Evolutionary conservation across 176 grass and related monocot genomes (phyloP), one percentile per base, ranked within the genome.

Genomic region (Hordeum marinum): DNA sequence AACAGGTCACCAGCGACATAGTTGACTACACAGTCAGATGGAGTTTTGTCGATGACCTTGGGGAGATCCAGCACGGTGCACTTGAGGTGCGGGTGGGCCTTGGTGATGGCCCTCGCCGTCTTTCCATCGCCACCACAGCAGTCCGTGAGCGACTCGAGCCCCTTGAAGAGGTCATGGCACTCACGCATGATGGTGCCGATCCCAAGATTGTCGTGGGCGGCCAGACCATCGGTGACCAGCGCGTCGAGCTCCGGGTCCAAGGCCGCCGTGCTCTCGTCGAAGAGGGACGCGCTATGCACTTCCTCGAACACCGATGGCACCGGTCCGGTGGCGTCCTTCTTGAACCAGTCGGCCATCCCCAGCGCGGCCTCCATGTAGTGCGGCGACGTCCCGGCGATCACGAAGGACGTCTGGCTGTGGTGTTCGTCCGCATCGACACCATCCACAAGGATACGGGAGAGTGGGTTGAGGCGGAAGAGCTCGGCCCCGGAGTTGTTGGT

Each of bases 1-100:
- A 94, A 86, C 39, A 94, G 83, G 72, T 90, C 78, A n/a, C 91
- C 88, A 1, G 8, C 82, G 7, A 94, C 85, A 11, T 66, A 81
- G 32, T 88, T 72, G 3, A 93, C 58, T 0, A 27, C 65, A 11
- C 31, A 76, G 26, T 63, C 73, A 9, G 54, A 11, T 0, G 45
- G 77, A 10, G 84, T 72, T 1, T 64, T 72, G 0, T 25, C 21
- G 3, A 90, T 69, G 7, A 90, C 87, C 52, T 84, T 77, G 1
- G 91, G 87, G 27, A 87, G 70, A 2, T 92, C 87, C 14, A 92
- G 78, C 5, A 92, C 80, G 7, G 68, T 87, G 80, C 84, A 66
- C 67, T 54, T 83, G 43, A 92, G 27, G 3, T 23, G 23, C 0
- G 90, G 91, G 66, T 81, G 89, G 2, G 83, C 75, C 23, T 80